These are phyloP conservation scores for Penicillium decumbens DNA, from an alignment of 2,329 filamentous ascomycete genomes.

Conservation along the genomic window DNA sequence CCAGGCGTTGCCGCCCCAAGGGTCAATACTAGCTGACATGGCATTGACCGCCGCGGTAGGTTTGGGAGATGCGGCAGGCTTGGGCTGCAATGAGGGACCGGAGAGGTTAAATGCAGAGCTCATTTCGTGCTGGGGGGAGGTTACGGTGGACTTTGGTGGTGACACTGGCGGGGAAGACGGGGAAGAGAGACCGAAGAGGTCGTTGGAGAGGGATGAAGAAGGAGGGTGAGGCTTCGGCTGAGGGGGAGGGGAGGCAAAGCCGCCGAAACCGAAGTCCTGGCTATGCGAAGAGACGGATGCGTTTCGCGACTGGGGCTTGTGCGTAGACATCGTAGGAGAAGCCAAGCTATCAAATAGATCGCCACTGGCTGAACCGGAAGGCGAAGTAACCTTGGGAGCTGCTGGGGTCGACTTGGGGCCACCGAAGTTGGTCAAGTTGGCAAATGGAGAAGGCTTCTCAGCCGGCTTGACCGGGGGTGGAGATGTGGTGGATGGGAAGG, in stretches of 20 bases:
- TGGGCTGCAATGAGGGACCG: constrained; percentile 42
- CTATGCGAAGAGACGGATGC: constrained; percentile 55
- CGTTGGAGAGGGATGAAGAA: constrained; percentile 58
- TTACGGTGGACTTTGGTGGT: constrained; percentile 41
- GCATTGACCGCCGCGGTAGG: constrained; percentile 43
- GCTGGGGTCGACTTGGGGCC: constrained; percentile 43
- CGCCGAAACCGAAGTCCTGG: constrained; percentile 63
- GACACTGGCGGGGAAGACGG: constrained; percentile 43
- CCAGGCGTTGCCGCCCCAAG: constrained; percentile 90
- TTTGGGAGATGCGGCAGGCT: constrained; percentile 41
- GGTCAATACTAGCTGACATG: constrained; percentile 53
- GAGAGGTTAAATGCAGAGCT: constrained; percentile 82
- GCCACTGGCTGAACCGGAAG: constrained; percentile 55
- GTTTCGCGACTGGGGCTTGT: constrained; percentile 40
- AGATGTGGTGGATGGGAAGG: constrained; percentile 52
- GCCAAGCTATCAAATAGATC: constrained; percentile 76
- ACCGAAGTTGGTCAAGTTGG: constrained; percentile 55
- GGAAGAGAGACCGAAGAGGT: constrained; percentile 72
- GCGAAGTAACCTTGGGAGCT: constrained; percentile 47
- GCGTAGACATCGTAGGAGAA: constrained; percentile 54
- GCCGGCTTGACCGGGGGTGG: constrained; percentile 33
- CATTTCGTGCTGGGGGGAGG: constrained; percentile 39
- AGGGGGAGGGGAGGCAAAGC: constrained; percentile 49
- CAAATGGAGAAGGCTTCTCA: constrained; percentile 61
- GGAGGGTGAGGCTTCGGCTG: constrained; percentile 46